Evolutionary conservation across 805 yeast genomes (phyloP), one percentile per base, ranked within the genome.

Genomic region (Ogataea neopini): DNA sequence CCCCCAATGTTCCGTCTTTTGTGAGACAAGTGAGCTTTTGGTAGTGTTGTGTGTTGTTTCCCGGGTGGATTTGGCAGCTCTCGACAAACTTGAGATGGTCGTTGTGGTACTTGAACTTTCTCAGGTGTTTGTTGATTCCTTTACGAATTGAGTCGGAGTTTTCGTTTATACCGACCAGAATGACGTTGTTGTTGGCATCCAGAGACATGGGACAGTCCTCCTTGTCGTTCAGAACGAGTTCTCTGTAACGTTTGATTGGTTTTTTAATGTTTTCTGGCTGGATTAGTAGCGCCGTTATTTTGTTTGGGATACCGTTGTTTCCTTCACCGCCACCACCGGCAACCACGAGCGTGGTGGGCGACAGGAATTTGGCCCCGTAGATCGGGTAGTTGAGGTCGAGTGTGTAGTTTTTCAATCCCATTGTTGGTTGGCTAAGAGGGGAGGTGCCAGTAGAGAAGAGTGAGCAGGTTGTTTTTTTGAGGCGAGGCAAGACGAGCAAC

Each of bases 301-400:
- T 88, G 67, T 92, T 92, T 34, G 91, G 86, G 46, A 89, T 82
- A 25, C 96, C 97, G 59, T 88, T 85, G 60, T 83, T 83, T 8
- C 96, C 96, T 64, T 88, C 96, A 20, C 97, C 98, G 25, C 97
- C 97, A 38, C 99, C 99, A 35, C 99, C 99, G 2, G 89, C 82
- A 23, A 85, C 85, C 41, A 90, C 65, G 22, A 91, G 64, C 1
- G 83, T 77, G 50, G 72, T 68, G 52, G 82, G 76, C 54, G 78
- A 74, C 38, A 83, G 71, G 62, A 88, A 90, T 50, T 80, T 79
- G 44, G 92, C 84, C 2, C 89, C 92, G 57, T 85, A 87, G 10
- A 90, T 74, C 1, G 99, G 98, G 58, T 83, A 87, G 2, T 88
- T 92, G 13, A 66, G 36, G 29, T 63, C 64, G 8, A 63, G 47